Percentiles rank a stretch among this genome's conserved stretches.
These are phyloP conservation scores for Trichoderma gamsii DNA, from an alignment of 495 filamentous ascomycete species.

Conservation along the genomic window DNA sequence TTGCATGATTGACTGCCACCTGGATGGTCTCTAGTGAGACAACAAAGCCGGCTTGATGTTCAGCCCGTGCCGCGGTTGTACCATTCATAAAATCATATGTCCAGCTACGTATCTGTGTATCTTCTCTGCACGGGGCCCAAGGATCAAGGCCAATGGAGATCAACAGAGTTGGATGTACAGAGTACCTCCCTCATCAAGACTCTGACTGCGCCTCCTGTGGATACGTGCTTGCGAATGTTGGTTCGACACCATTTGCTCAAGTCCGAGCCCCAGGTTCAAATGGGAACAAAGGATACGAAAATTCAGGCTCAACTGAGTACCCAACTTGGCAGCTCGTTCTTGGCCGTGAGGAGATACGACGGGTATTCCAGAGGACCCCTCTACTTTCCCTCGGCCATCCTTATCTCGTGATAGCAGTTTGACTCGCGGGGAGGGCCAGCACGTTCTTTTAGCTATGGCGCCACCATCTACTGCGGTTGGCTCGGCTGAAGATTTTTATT, in stretches of 20 bases:
- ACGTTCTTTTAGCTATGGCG: not conserved
- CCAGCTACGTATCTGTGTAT: not conserved
- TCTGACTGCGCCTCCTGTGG: not conserved
- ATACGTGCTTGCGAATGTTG: not conserved
- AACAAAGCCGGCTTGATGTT: not conserved
- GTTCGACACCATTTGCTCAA: not conserved
- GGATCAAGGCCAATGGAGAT: not conserved
- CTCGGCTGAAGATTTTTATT: not conserved
- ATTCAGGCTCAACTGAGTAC: conserved; percentile 3
- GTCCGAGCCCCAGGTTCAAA: not conserved
- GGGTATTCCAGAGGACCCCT: not conserved
- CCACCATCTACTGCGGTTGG: not conserved
- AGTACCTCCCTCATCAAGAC: not conserved
- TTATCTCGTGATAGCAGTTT: not conserved
- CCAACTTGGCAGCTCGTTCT: not conserved
- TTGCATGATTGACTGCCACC: conserved; percentile 8
- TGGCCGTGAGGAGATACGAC: not conserved
- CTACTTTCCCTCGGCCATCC: not conserved
- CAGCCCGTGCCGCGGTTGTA: not conserved
- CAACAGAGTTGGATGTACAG: not conserved
- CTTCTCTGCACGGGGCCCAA: not conserved
- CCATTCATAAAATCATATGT: not conserved
- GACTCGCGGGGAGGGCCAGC: not conserved
- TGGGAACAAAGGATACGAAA: not conserved
- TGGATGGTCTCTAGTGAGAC: not conserved